Conservation (phyloP, 2,329 filamentous ascomycete genomes). For the Botrytis deweyae region DNA sequence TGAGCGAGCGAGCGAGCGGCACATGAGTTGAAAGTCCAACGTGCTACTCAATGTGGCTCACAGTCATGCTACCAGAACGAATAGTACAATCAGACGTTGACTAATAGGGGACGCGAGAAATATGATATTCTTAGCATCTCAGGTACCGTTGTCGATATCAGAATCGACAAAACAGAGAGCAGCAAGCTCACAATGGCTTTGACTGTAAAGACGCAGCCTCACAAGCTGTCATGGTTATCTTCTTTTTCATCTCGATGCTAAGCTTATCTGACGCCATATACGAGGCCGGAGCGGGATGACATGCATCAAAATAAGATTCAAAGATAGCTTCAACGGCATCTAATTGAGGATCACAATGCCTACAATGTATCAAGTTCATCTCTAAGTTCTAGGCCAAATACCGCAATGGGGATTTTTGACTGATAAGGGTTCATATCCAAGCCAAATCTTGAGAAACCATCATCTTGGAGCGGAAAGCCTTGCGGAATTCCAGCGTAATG, state of each 20-base stretch:
- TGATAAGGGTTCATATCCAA: background rate
- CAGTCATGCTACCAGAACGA: background rate
- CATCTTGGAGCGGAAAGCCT: background rate
- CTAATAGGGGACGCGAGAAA: constrained; percentile 1
- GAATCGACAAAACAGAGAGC: background rate
- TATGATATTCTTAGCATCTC: background rate
- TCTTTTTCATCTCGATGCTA: background rate
- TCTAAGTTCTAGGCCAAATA: background rate
- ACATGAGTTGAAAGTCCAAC: background rate
- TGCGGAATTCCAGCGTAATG: background rate
- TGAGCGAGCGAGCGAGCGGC: background rate
- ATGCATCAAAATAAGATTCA: background rate
- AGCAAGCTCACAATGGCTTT: too few species aligned
- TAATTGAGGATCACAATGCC: background rate
- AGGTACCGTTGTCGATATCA: too few species aligned
- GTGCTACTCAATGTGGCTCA: background rate
- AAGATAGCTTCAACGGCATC: background rate
- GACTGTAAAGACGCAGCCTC: background rate
- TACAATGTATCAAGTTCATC: background rate
- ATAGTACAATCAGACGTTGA: background rate
- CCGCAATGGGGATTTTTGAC: background rate
- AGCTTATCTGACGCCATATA: background rate
- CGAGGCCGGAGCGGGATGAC: background rate
- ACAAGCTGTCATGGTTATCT: background rate
- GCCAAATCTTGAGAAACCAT: background rate